These are phyloP conservation scores for Citrus glauca DNA, from an alignment of 345 rosid genomes.

Conservation along the genomic window DNA sequence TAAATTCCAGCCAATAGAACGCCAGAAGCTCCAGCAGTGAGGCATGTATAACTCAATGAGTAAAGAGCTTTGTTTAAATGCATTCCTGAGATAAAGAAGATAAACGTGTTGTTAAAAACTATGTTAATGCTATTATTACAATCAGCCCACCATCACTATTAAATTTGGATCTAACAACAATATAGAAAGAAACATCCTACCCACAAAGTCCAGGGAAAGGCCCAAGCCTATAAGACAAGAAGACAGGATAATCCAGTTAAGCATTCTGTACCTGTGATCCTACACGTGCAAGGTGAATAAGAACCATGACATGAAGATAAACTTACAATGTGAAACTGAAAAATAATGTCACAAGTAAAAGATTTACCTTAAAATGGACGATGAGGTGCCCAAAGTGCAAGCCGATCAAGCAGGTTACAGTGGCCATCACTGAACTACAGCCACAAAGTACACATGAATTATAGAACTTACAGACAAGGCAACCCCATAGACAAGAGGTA, in stretches of 20 bases:
- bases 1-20: slow-evolving; percentile 61
- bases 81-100: slow-evolving; percentile 51
- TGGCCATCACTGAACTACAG: slow-evolving; percentile 80
- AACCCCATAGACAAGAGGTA: neutral
- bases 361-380: slow-evolving; percentile 65
- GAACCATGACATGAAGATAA: neutral
- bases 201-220: slow-evolving; percentile 48
- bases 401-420: slow-evolving; percentile 75
- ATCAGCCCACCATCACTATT: neutral
- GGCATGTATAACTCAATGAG: slow-evolving; percentile 70
- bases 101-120: neutral
- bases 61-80: slow-evolving; percentile 82
- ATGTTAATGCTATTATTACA: neutral
- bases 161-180: neutral
- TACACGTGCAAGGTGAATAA: slow-evolving; percentile 20
- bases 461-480: too few species aligned
- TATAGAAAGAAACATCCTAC: slow-evolving; percentile 24
- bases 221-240: slow-evolving; percentile 49
- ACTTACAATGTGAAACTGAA: neutral
- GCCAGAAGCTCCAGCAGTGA: slow-evolving; percentile 77
- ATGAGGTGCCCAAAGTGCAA: slow-evolving; percentile 81
- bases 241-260: slow-evolving; percentile 57
- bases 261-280: slow-evolving; percentile 59
- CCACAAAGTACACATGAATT: slow-evolving; percentile 16
- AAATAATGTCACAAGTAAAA: neutral